phyloP scores from a whole-genome alignment of 2,329 filamentous ascomycete species.

The Alternaria hordeiaustralica region DNA sequence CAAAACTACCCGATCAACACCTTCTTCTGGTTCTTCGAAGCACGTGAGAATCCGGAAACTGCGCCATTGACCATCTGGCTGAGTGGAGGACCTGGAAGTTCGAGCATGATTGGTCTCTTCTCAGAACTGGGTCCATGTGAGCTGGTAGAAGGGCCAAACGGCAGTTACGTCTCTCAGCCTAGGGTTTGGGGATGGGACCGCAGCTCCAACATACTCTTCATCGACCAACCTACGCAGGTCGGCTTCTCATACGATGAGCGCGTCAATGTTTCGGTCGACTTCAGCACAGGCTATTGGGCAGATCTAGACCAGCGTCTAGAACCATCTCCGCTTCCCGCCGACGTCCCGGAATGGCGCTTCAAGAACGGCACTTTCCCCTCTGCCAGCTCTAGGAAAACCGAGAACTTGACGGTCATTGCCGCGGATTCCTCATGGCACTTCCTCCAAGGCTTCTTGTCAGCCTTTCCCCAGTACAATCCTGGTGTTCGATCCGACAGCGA shows the following conservation, averaged over 20 bases:
- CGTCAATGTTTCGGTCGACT: conserved; percentile 56
- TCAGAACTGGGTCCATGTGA: conserved; percentile 61
- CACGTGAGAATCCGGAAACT: conserved; percentile 58
- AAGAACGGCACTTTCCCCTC: conserved; percentile 72
- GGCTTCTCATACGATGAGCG: conserved; percentile 71
- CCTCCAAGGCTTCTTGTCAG: conserved; percentile 65
- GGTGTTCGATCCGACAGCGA: conserved; percentile 49
- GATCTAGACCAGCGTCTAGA: conserved; percentile 8
- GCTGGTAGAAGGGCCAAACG: conserved; percentile 52
- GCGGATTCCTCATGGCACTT: conserved; percentile 71
- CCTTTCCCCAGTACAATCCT: conserved; percentile 66
- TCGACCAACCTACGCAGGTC: conserved; percentile 72
- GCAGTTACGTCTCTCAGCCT: conserved; percentile 61
- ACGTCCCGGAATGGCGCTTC: conserved; percentile 50
- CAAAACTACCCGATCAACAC: conserved; percentile 65
- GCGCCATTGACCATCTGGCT: conserved; percentile 66
- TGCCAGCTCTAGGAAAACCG: conserved; percentile 56
- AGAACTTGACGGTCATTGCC: conserved; percentile 64
- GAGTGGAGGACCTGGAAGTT: conserved; percentile 71
- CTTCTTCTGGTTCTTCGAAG: conserved; percentile 71
- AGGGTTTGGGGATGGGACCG: conserved; percentile 72
- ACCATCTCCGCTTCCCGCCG: conserved; percentile 40
- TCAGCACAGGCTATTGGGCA: conserved; percentile 5
- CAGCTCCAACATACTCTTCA: conserved; percentile 64
- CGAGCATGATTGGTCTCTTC: conserved; percentile 70